phyloP scores from a whole-genome alignment of 257 asterid species.

The Rhazya stricta region DNA sequence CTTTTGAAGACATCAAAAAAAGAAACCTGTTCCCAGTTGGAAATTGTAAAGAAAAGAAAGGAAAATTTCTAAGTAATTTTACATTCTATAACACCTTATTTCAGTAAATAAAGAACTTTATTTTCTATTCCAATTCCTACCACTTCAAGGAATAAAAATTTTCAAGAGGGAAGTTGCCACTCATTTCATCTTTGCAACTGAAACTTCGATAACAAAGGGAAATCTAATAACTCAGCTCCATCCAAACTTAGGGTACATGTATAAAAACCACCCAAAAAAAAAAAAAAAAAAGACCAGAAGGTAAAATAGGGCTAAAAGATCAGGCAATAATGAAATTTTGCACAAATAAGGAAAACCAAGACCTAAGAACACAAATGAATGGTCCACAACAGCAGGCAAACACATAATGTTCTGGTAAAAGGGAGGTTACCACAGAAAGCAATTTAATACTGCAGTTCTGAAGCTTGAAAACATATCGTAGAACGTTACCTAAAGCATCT shows the following conservation, averaged over 20 bases:
- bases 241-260: background rate
- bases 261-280: background rate
- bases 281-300: background rate
- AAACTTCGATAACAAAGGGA: no score
- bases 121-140: background rate
- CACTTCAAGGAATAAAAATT: background rate
- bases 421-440: background rate
- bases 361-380: background rate
- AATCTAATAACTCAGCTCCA: no score
- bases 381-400: no score
- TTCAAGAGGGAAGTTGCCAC: background rate
- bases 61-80: background rate
- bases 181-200: background rate
- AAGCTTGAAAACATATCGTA: background rate
- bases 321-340: background rate
- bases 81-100: background rate
- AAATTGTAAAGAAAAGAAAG: background rate
- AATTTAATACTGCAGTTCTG: background rate
- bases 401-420: background rate
- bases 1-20: no score
- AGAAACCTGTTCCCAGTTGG: background rate
- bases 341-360: background rate
- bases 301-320: no score
- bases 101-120: background rate
- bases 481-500: conserved; percentile 50